Base-by-base conservation (phyloP, 2,329 filamentous ascomycete species). In the Talaromyces rugulosus region DNA sequence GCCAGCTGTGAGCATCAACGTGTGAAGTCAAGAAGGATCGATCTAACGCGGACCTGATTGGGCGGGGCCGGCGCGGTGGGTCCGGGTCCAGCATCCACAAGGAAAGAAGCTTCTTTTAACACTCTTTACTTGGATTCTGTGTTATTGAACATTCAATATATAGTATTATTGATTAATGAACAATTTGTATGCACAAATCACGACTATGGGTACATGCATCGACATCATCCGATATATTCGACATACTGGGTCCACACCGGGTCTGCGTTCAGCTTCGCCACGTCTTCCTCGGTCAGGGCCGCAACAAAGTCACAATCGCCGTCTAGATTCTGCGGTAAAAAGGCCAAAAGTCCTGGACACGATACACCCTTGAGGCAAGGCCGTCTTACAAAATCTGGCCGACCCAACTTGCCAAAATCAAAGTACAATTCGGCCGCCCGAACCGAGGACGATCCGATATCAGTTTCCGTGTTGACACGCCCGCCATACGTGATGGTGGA, bases 261-360 rank as follows among this genome's bases (percentile, higher is more conserved):
- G 60, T 67, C 63, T 27, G 50, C 40, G 28, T 47, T 62, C 23
- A 69, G 44, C 12, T 30, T 59, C 16, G 28, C 36, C 27, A 66
- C 62, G 28, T 66, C 62, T 47, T 51, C 42, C 8, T 62, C 55
- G 31, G 59, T 62, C 56, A 69, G 60, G 47, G 66, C 65, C 16
- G 68, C 56, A 50, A 66, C 52, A 4, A 69, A 62, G 56, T 69
- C 66, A 27, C 66, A 60, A 60, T 64, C 63, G 8, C 66, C 64
- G 9, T 60, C 36, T 30, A 60, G 60, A 28, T 50, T 53, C 9
- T 54, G 55, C 1, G 66, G 65, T 23, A 66, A 63, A 30, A 68
- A 65, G n/a, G 64, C 58, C 18, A 68, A 55, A 12, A 68, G 40
- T 1, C 65, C 59, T 1, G 59, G 59, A 31, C 55, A 61, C 9